Conservation (phyloP, 352 stramenopile genomes). For the Peronospora destructor region DNA sequence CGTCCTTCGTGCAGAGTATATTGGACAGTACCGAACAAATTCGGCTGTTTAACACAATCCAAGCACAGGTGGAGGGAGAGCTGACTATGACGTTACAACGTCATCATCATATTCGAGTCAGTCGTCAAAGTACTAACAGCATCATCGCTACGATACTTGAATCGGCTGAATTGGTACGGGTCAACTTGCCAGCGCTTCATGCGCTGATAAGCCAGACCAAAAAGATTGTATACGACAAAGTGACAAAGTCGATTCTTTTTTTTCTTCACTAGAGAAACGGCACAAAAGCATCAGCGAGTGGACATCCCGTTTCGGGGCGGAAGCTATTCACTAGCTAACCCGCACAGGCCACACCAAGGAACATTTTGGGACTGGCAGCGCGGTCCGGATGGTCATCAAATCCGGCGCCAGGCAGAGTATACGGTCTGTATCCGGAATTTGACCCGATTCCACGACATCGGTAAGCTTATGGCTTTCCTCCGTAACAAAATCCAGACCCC, state of each 20-base stretch:
- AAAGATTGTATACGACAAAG: not conserved
- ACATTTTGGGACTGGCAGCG: not conserved
- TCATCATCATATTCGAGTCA: not conserved
- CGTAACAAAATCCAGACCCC: not conserved
- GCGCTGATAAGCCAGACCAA: not conserved
- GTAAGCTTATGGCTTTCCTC: not conserved
- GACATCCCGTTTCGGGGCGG: no score
- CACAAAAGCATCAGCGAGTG: not conserved
- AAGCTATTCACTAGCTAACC: no score
- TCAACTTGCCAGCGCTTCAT: not conserved
- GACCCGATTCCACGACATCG: not conserved
- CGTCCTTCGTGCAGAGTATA: not conserved
- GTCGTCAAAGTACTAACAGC: not conserved
- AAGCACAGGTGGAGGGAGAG: slow-evolving; percentile 3
- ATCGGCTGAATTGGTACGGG: not conserved
- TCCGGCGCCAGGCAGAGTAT: not conserved
- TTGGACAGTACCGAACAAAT: not conserved
- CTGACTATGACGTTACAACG: not conserved
- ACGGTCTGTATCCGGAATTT: not conserved
- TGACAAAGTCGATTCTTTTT: not conserved
- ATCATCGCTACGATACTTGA: not conserved
- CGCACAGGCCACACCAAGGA: no score
- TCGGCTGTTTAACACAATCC: not conserved
- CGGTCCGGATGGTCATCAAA: not conserved
- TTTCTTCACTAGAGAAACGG: not conserved